Base-by-base conservation (phyloP, 805 yeast species). In the Nakazawaea ernobii region DNA sequence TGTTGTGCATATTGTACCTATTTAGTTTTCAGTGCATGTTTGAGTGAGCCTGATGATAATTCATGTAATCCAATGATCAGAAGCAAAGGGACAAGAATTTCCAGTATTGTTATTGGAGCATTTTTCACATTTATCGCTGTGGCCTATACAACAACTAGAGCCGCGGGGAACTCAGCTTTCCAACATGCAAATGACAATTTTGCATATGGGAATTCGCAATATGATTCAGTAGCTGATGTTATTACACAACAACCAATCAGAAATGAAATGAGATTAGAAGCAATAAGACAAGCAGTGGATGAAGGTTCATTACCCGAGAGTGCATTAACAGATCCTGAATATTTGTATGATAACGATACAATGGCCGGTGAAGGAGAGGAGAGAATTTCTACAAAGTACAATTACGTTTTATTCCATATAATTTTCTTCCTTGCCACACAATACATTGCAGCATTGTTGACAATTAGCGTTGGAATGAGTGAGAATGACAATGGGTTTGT, bases 61-160 rank as follows among this genome's bases (percentile, higher is more conserved):
- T 70, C 73, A 56, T 94, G 99, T 65, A 94, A 94, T 62, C 99
- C 99, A 10, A 71, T 94, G 52, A 81, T 92, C 14, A 77, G 98
- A 55, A 86, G 95, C 6, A 74, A 79, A 46, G 96, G 97, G 4
- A 90, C 99, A 1, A 78, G 98, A 57, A 89, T 95, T 2, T 80
- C 89, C 17, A 85, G 95, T 51, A 82, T 91, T 46, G 78, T 94
- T 1, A 60, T 94, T 45, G 98, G 98, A 14, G 97, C 98, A 0
- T 67, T 90, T 14, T 90, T 95, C 70, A 94, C 99, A 0, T 89
- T 94, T 59, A 73, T 88, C 45, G 97, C 99, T 0, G 86, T 94
- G 53, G 97, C 97, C 0, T 95, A 94, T 62, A 94, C 99, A 1
- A 94, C 99, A 0, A 90, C 97, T 1, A 78, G 98, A 53, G 99